Evolutionary conservation across 1,284 basidiomycete species (phyloP).

Genomic region (Wallemia hederae): DNA sequence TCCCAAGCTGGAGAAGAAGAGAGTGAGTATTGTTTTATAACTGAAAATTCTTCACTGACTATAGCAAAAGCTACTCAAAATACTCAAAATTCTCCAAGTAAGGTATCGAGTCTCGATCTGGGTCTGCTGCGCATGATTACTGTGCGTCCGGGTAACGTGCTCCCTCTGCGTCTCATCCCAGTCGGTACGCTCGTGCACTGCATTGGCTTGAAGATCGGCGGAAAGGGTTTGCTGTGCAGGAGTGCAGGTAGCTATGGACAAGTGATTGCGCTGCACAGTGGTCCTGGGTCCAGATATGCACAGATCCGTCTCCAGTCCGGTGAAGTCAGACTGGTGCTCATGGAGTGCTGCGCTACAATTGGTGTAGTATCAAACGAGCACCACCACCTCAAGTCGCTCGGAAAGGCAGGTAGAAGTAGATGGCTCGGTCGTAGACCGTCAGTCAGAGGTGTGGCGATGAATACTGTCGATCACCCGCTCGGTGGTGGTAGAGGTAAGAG

Average conservation of each 20-base stretch:
- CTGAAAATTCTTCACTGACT: not conserved
- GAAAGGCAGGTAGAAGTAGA: constrained; percentile 68
- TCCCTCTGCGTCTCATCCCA: constrained; percentile 71
- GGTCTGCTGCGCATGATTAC: constrained; percentile 63
- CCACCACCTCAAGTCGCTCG: constrained; percentile 55
- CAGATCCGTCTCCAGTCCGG: constrained; percentile 73
- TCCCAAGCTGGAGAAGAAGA: not conserved
- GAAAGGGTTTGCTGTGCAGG: constrained; percentile 55
- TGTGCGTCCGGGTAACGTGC: constrained; percentile 71
- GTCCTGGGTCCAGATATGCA: constrained; percentile 35
- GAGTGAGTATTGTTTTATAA: not conserved
- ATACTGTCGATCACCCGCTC: constrained; percentile 51
- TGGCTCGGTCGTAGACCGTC: constrained; percentile 72
- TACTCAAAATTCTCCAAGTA: not conserved
- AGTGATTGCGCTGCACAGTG: constrained; percentile 32
- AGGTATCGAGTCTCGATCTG: constrained; percentile 28
- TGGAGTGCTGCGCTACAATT: constrained; percentile 61
- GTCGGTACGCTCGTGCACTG: constrained; percentile 73
- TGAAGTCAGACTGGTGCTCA: constrained; percentile 61
- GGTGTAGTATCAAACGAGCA: constrained; percentile 77
- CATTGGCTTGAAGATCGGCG: constrained; percentile 43
- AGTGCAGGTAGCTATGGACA: constrained; percentile 66
- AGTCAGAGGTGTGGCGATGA: constrained; percentile 33
- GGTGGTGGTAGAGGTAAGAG: constrained; percentile 95
- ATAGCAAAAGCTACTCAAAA: not conserved